Base-by-base conservation (phyloP, 139 green algal genomes). In the Dunaliella primolecta region DNA sequence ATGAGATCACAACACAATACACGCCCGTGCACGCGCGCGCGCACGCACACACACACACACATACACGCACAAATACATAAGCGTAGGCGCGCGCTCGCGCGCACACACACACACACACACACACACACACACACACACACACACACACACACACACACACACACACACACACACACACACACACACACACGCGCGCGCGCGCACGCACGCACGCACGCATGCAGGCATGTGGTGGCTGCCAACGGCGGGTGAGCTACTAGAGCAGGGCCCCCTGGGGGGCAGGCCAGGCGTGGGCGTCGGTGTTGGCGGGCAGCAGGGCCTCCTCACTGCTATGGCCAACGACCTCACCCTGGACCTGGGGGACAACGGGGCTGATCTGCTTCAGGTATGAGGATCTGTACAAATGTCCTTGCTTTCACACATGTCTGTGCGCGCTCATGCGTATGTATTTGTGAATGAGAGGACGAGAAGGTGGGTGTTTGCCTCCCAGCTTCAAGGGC, bases 141-240 rank as follows among this genome's bases (percentile, higher is more conserved):
- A 64, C 46, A 64, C 46, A 64, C 46, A 64, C 46, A 64, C 46
- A 64, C 46, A n/a, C 57, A 25, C 31, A 30, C 30, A 31, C 3
- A 29, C 1, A 78, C 21, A 37, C 15, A 32, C 56, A 84, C 31
- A 75, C 34, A 37, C 1, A 71, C 81, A 38, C 30, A 31, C 32
- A 37, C 46, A 64, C 46, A 64, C 46, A 64, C 46, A 64, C 15
- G 34, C 57, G 2, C 31, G 11, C 30, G 29, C 3, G 2, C 1
- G 36, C 21, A 37, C 15, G 3, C 34, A 80, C 33, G 37, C 24
- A 74, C 0, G 70, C 77, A 0, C 24, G 32, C 2, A 30, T 72
- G 80, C 89, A 92, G 90, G 93, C 29, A 88, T 93, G 72, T 95
- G 93, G 92, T 95, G 93, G 93, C 82, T 92, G 84, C 92, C 93